phyloP scores from a whole-genome alignment of 2,329 filamentous ascomycete genomes.

The Paecilomyces dactylethromorphus region DNA sequence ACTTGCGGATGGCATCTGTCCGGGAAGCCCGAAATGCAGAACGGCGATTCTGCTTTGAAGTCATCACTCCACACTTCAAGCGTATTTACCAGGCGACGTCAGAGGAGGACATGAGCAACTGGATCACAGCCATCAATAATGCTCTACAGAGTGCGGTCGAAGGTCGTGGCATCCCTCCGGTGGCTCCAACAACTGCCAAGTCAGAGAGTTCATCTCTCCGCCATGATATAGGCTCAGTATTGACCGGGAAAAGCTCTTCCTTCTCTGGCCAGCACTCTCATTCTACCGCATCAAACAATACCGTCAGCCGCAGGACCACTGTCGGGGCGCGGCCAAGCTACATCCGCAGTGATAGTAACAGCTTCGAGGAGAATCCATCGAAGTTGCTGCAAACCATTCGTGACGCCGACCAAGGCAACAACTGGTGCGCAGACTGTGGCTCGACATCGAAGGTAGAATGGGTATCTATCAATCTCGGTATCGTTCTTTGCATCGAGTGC shows the following conservation, averaged over 20 bases:
- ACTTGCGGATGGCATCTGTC: constrained; percentile 93
- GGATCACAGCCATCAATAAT: constrained; percentile 96
- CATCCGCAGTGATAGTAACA: constrained; percentile 61
- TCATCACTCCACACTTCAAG: constrained; percentile 94
- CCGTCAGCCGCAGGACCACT: constrained; percentile 77
- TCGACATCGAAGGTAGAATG: constrained; percentile 91
- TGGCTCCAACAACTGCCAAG: constrained; percentile 32
- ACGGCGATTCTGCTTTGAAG: constrained; percentile 93
- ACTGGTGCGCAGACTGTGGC: constrained; percentile 89
- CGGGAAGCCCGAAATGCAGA: constrained; percentile 92
- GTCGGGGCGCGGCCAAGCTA: constrained; percentile 80
- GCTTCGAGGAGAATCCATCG: constrained; percentile 74
- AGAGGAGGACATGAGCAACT: constrained; percentile 95
- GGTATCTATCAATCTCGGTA: constrained; percentile 97
- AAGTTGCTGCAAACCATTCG: constrained; percentile 81
- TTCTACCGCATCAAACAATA: constrained; percentile 40
- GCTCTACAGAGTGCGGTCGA: constrained; percentile 94
- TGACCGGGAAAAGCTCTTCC: constrained; percentile 81
- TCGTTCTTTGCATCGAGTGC: constrained; percentile 95
- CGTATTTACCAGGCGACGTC: constrained; percentile 96
- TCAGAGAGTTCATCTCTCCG: constrained; percentile 57
- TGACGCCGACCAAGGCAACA: constrained; percentile 86
- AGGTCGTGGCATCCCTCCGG: constrained; percentile 54
- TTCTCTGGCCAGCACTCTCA: constrained; percentile 49
- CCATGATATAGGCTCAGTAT: constrained; percentile 83